phyloP scores from a whole-genome alignment of 768 basidiomycete genomes.

The Nidularia pulvinata region DNA sequence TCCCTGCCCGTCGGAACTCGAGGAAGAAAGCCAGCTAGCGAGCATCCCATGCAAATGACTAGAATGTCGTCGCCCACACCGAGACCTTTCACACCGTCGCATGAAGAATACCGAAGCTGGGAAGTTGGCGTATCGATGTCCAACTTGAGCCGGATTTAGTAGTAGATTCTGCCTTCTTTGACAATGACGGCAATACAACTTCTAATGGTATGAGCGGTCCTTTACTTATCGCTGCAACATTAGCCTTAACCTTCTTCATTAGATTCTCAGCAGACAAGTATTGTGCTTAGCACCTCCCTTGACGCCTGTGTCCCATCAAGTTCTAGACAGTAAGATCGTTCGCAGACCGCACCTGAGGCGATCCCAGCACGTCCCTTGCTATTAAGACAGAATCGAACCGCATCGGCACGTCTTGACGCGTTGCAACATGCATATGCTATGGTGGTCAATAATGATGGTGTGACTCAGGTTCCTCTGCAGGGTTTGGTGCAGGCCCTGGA shows the following conservation, averaged over 20 bases:
- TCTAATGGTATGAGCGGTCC: too few relatives aligned
- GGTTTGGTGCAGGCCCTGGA: constrained; percentile 46
- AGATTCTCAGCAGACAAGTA: neutral
- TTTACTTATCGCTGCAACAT: too few relatives aligned
- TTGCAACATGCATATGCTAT: constrained; percentile 42
- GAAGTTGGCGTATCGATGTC: constrained; percentile 19
- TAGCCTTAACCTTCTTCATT: neutral
- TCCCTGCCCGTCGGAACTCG: too few relatives aligned
- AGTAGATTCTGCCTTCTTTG: neutral
- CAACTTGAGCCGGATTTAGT: constrained; percentile 1
- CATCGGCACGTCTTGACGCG: constrained; percentile 39
- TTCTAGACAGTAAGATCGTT: constrained; percentile 3
- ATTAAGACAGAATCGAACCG: constrained; percentile 34
- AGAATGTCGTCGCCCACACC: too few relatives aligned
- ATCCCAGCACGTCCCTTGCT: constrained; percentile 10
- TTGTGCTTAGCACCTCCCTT: neutral
- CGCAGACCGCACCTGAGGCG: constrained; percentile 17
- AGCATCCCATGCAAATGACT: too few relatives aligned
- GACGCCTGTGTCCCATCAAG: neutral
- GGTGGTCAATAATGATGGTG: constrained; percentile 30
- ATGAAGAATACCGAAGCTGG: constrained; percentile 22
- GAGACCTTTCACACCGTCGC: neutral
- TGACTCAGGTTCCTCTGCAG: constrained; percentile 46
- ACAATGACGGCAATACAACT: too few relatives aligned
- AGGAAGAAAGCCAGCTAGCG: too few relatives aligned